These are phyloP conservation scores for Boletus edulis DNA, from an alignment of 768 basidiomycete genomes.

Conservation along the genomic window DNA sequence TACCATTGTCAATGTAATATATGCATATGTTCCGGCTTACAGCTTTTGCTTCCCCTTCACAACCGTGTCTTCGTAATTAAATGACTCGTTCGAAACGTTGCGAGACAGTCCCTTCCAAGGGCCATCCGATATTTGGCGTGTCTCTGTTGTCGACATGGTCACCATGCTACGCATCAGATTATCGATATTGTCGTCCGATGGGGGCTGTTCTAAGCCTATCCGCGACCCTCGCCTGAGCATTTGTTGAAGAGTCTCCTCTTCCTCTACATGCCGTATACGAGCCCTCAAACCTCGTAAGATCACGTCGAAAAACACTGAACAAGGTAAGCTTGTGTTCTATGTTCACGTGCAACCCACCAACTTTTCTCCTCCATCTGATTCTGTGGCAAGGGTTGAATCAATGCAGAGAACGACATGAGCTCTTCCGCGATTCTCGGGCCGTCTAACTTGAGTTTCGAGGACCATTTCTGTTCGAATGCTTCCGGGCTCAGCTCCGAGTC, in stretches of 20 bases:
- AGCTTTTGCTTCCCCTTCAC: slow-evolving; percentile 26
- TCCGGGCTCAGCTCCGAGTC: slow-evolving; percentile 38
- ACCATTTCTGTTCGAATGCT: slow-evolving; percentile 37
- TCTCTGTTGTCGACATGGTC: slow-evolving; percentile 19
- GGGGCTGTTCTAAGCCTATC: slow-evolving; percentile 33
- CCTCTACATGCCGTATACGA: slow-evolving; percentile 40
- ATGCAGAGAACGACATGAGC: slow-evolving; percentile 27
- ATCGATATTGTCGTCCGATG: slow-evolving; percentile 38
- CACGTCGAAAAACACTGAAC: slow-evolving; percentile 34
- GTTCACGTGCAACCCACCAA: slow-evolving; percentile 21
- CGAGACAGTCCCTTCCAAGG: slow-evolving; percentile 27
- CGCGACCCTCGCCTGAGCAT: slow-evolving; percentile 36
- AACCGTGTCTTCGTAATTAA: slow-evolving; percentile 25
- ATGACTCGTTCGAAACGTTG: slow-evolving; percentile 13
- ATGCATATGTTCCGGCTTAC: slow-evolving; percentile 5
- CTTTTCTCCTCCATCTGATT: slow-evolving; percentile 39
- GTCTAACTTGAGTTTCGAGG: slow-evolving; percentile 34
- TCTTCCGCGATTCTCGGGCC: slow-evolving; percentile 38
- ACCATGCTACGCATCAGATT: slow-evolving; percentile 43
- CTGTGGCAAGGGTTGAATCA: slow-evolving; percentile 35
- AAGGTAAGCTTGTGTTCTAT: slow-evolving; percentile 2
- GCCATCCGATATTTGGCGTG: slow-evolving; percentile 21
- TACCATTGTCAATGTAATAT: neutral
- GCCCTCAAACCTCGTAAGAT: slow-evolving; percentile 39
- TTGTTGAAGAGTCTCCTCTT: slow-evolving; percentile 43